These are phyloP conservation scores for Sphagnum tenellum DNA, from an alignment of 225 moss, liverwort and hornwort species.

Conservation along the genomic window DNA sequence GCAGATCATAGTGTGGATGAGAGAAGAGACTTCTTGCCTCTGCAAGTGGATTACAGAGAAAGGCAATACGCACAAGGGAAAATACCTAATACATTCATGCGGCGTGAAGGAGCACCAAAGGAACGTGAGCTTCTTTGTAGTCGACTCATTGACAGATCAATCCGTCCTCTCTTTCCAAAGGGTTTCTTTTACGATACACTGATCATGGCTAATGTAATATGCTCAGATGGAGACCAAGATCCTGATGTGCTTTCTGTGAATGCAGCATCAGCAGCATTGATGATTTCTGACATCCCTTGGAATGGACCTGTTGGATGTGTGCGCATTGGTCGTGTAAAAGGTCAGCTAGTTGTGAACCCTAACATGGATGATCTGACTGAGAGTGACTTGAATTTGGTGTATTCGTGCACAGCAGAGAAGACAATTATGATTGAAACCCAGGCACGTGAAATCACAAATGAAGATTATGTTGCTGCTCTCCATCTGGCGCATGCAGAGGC, in stretches of 20 bases:
- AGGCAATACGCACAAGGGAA: conserved; percentile 89
- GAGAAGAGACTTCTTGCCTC: conserved; percentile 54
- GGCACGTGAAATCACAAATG: conserved; percentile 79
- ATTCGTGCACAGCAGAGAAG: conserved; percentile 76
- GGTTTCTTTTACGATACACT: conserved; percentile 85
- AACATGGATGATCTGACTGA: conserved; percentile 64
- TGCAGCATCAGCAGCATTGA: conserved; percentile 92
- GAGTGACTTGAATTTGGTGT: conserved; percentile 89
- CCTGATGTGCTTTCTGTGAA: conserved; percentile 90
- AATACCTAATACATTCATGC: conserved; percentile 92
- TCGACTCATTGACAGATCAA: conserved; percentile 78
- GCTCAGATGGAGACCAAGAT: conserved; percentile 94
- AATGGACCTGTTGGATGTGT: conserved; percentile 91
- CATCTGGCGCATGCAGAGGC: conserved; percentile 84
- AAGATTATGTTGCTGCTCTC: conserved; percentile 69
- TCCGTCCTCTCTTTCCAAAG: conserved; percentile 82
- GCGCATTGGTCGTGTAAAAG: conserved; percentile 74
- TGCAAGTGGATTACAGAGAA: conserved; percentile 95
- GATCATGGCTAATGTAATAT: conserved; percentile 89
- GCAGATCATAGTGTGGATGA: conserved; percentile 53
- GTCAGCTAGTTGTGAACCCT: conserved; percentile 72
- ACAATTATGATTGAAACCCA: conserved; percentile 97
- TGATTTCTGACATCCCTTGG: conserved; percentile 90
- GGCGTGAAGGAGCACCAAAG: conserved; percentile 85
- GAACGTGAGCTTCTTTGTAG: conserved; percentile 86